These are phyloP conservation scores for Xylaria sp. DNA, from an alignment of 2,329 filamentous ascomycete species.

Conservation along the genomic window DNA sequence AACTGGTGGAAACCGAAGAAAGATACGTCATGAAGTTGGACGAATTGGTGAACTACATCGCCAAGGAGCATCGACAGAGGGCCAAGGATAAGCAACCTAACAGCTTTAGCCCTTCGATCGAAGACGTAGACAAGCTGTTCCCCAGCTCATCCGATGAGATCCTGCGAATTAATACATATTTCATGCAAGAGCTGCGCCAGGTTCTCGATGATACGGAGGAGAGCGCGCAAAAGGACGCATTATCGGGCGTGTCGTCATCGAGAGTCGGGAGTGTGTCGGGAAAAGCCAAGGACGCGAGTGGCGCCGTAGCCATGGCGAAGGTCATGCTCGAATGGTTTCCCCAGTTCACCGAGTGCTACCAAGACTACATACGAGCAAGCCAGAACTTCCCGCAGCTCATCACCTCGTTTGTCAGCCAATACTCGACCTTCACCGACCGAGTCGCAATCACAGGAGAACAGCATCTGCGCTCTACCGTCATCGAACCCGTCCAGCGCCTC, in stretches of 20 bases:
- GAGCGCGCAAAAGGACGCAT: constrained; percentile 70
- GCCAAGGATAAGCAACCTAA: constrained; percentile 52
- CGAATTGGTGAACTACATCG: constrained; percentile 75
- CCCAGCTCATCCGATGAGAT: constrained; percentile 76
- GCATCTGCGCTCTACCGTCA: constrained; percentile 80
- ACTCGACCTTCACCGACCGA: constrained; percentile 75
- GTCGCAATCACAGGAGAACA: constrained; percentile 86
- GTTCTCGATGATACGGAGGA: constrained; percentile 81
- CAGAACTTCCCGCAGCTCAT: constrained; percentile 79
- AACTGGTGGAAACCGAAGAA: constrained; percentile 89
- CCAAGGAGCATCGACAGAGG: constrained; percentile 70
- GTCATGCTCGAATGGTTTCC: constrained; percentile 89
- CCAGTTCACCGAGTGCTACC: constrained; percentile 83
- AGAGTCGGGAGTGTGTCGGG: constrained; percentile 42
- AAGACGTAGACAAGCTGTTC: constrained; percentile 72
- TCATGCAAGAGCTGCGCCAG: constrained; percentile 68
- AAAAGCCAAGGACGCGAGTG: constrained; percentile 65
- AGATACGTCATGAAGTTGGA: constrained; percentile 86
- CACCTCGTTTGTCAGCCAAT: constrained; percentile 70
- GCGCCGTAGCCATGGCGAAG: constrained; percentile 71
- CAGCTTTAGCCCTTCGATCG: constrained; percentile 66
- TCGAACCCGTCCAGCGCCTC: constrained; percentile 91
- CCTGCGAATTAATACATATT: constrained; percentile 72
- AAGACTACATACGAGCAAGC: constrained; percentile 87
- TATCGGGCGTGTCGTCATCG: constrained; percentile 47